Conservation (phyloP, 2,329 filamentous ascomycete genomes). For the Fusarium foetens region DNA sequence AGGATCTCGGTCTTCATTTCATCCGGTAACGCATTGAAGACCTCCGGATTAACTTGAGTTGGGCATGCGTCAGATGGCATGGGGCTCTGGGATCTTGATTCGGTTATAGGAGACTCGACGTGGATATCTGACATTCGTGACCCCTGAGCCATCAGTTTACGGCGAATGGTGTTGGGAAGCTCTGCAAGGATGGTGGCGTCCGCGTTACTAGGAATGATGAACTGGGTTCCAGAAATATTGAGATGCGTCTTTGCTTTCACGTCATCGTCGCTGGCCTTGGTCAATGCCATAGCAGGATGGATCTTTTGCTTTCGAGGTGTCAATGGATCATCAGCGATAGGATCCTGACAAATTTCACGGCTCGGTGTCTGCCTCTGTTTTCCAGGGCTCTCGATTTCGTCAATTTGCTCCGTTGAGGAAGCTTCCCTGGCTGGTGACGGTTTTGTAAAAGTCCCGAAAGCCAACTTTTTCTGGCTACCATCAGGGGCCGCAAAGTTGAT, state of each 20-base stretch:
- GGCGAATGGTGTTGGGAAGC: conserved; percentile 83
- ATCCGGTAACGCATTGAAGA: conserved; percentile 83
- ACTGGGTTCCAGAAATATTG: conserved; percentile 88
- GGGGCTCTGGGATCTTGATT: conserved; percentile 53
- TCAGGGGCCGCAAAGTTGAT: conserved; percentile 64
- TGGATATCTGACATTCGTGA: conserved; percentile 37
- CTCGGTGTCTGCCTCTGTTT: conserved; percentile 46
- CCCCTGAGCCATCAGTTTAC: conserved; percentile 73
- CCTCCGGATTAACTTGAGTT: conserved; percentile 86
- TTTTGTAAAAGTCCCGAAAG: conserved; percentile 69
- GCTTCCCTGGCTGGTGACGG: conserved; percentile 54
- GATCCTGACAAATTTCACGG: conserved; percentile 55
- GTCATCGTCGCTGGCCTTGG: conserved; percentile 61
- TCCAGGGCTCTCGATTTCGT: conserved; percentile 56
- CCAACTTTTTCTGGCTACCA: conserved; percentile 81
- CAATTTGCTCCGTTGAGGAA: conserved; percentile 59
- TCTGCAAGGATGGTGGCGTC: conserved; percentile 86
- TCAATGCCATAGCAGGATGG: conserved; percentile 65
- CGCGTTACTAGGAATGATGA: conserved; percentile 85
- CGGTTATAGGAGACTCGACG: conserved; percentile 46
- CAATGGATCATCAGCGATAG: conserved; percentile 65
- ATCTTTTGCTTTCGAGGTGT: conserved; percentile 63
- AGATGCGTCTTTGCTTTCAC: conserved; percentile 72
- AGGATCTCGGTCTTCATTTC: conserved; percentile 88
- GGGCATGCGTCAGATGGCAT: conserved; percentile 62